Conservation (phyloP, 2,329 filamentous ascomycete genomes). For the Sclerotinia glacialis region DNA sequence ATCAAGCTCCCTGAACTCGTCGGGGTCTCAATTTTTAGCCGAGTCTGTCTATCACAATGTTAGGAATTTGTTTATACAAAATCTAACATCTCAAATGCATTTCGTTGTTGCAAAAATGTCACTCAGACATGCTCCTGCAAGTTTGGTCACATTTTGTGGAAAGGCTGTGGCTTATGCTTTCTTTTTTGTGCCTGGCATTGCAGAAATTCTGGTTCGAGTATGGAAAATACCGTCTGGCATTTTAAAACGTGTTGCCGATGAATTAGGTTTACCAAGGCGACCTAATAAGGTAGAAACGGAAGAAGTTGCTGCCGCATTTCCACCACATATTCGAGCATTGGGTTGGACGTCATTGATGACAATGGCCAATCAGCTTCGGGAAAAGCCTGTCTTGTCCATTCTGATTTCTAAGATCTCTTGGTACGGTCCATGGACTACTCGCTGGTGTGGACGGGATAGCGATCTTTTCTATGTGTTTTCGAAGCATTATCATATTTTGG, state of each 20-base stretch:
- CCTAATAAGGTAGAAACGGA: slow-evolving; percentile 45
- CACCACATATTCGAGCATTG: slow-evolving; percentile 54
- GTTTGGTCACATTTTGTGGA: slow-evolving; percentile 66
- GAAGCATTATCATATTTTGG: slow-evolving; percentile 67
- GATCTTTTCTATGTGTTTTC: slow-evolving; percentile 72
- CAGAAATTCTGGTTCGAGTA: slow-evolving; percentile 63
- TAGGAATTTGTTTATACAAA: slow-evolving; percentile 67
- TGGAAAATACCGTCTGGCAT: slow-evolving; percentile 61
- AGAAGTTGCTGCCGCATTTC: slow-evolving; percentile 41
- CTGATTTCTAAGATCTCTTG: slow-evolving; percentile 61
- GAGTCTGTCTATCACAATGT: slow-evolving; percentile 73
- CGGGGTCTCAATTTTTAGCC: slow-evolving; percentile 62
- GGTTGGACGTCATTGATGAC: slow-evolving; percentile 58
- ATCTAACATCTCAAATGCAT: slow-evolving; percentile 65
- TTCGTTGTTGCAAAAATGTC: slow-evolving; percentile 75
- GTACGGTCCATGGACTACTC: slow-evolving; percentile 66
- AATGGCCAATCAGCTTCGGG: slow-evolving; percentile 53
- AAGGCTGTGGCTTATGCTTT: slow-evolving; percentile 73
- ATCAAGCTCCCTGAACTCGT: slow-evolving; percentile 55
- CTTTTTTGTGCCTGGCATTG: slow-evolving; percentile 69
- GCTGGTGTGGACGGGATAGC: slow-evolving; percentile 71
- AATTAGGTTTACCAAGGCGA: slow-evolving; percentile 57
- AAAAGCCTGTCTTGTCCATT: slow-evolving; percentile 54
- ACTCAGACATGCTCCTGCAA: slow-evolving; percentile 53
- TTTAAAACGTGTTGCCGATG: slow-evolving; percentile 59